phyloP scores from a whole-genome alignment of 2,329 filamentous ascomycete genomes.

The Thelonectria discophora region DNA sequence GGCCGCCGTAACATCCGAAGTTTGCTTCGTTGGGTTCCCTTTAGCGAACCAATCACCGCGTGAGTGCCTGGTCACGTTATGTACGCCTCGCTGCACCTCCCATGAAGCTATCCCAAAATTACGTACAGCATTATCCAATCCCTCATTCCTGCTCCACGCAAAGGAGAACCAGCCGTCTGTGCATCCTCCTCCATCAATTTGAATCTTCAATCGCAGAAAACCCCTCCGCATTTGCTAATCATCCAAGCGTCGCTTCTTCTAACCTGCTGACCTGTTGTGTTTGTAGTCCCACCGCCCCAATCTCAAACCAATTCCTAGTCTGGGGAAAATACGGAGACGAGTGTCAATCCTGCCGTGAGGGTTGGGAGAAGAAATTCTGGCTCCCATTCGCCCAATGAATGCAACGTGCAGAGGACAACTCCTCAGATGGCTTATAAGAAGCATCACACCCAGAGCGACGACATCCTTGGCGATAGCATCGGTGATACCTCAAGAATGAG shows the following conservation, averaged over 20 bases:
- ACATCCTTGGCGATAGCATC: too few relatives aligned
- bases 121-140: constrained; percentile 16
- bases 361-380: neutral
- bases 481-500: neutral
- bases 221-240: neutral
- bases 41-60: constrained; percentile 18
- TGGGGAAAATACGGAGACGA: constrained; percentile 24
- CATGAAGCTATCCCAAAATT: constrained; percentile 12
- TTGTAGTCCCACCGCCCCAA: constrained; percentile 1
- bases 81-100: constrained; percentile 13
- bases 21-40: neutral
- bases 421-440: too few relatives aligned
- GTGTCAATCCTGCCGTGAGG: neutral
- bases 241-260: constrained; percentile 5
- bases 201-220: neutral
- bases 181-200: constrained; percentile 7
- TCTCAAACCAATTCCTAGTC: constrained; percentile 5
- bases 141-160: neutral
- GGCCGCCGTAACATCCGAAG: constrained; percentile 9
- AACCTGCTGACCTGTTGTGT: neutral
- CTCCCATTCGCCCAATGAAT: neutral
- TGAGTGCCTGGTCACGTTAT: constrained; percentile 21
- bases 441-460: too few relatives aligned
- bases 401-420: neutral
- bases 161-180: constrained; percentile 15